phyloP scores from a whole-genome alignment of 176 grass and related monocot genomes.

The Saccharum officinarum region DNA sequence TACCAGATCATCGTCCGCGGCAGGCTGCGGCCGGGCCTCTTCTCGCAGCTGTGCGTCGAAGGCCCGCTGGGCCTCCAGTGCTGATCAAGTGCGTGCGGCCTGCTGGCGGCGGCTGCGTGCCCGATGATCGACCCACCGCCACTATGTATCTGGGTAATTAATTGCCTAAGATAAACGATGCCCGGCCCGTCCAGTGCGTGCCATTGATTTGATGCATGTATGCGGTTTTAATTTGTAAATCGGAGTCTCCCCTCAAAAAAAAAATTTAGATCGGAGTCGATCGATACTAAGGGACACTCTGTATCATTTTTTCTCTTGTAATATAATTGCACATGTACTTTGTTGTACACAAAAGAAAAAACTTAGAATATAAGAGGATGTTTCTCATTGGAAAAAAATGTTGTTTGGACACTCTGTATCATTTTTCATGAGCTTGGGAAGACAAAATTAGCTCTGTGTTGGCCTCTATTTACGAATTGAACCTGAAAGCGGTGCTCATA shows the following conservation, averaged over 20 bases:
- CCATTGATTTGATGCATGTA: neutral
- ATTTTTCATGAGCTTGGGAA: neutral
- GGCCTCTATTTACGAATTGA: neutral
- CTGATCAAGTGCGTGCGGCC: neutral
- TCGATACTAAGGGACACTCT: neutral
- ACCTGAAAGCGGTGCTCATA: no score
- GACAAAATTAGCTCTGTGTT: neutral
- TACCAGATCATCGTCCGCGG: conserved; percentile 4
- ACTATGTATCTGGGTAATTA: no score
- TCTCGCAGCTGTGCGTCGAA: conserved; percentile 25
- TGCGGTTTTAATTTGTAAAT: neutral
- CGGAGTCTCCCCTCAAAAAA: no score
- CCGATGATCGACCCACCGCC: no score
- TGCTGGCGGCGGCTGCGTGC: no score
- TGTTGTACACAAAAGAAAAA: neutral
- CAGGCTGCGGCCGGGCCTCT: neutral
- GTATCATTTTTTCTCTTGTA: neutral
- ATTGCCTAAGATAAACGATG: no score
- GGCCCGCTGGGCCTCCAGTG: neutral
- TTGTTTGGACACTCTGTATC: no score
- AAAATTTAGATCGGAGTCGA: neutral
- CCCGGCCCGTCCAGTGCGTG: neutral
- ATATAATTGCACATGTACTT: neutral
- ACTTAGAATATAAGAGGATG: neutral
- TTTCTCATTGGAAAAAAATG: neutral